Evolutionary conservation across 139 green algal genomes (phyloP).

Genomic region (Chlorella vulgaris): DNA sequence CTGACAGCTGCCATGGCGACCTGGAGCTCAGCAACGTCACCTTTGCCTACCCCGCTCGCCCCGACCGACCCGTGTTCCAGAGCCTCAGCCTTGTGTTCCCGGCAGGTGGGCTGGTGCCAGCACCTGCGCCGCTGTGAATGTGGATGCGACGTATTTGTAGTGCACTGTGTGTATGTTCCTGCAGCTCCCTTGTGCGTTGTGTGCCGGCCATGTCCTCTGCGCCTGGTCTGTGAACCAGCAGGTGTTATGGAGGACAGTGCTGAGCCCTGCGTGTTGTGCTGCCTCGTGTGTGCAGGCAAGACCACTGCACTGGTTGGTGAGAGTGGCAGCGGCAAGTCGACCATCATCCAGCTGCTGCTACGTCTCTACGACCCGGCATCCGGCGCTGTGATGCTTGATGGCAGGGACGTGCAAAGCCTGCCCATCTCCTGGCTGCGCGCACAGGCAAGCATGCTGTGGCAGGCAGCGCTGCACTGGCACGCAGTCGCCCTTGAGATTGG

Average conservation of each 20-base stretch:
- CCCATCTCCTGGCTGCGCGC: constrained; percentile 78
- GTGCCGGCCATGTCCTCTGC: too few species aligned
- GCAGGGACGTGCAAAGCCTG: constrained; percentile 72
- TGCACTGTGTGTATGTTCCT: neutral
- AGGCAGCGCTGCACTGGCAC: neutral
- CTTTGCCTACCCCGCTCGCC: constrained; percentile 38
- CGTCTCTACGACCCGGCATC: constrained; percentile 89
- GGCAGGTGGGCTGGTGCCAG: constrained; percentile 50
- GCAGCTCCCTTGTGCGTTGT: too few species aligned
- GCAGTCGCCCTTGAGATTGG: too few species aligned
- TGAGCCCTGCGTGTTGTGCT: too few species aligned
- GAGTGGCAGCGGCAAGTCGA: constrained; percentile 90
- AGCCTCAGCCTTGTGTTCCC: constrained; percentile 69
- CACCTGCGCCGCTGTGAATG: neutral
- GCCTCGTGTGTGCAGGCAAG: constrained; percentile 17
- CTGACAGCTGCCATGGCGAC: constrained; percentile 3
- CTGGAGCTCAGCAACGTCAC: constrained; percentile 26
- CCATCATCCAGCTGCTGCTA: constrained; percentile 87
- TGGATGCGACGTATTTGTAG: neutral
- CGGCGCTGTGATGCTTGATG: constrained; percentile 77
- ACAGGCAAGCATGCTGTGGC: constrained; percentile 29
- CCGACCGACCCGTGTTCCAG: constrained; percentile 62
- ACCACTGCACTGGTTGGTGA: constrained; percentile 51
- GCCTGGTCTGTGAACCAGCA: too few species aligned
- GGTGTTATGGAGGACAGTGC: too few species aligned